These are phyloP conservation scores for Zymoseptoria passerinii DNA, from an alignment of 2,329 filamentous ascomycete genomes.

Conservation along the genomic window DNA sequence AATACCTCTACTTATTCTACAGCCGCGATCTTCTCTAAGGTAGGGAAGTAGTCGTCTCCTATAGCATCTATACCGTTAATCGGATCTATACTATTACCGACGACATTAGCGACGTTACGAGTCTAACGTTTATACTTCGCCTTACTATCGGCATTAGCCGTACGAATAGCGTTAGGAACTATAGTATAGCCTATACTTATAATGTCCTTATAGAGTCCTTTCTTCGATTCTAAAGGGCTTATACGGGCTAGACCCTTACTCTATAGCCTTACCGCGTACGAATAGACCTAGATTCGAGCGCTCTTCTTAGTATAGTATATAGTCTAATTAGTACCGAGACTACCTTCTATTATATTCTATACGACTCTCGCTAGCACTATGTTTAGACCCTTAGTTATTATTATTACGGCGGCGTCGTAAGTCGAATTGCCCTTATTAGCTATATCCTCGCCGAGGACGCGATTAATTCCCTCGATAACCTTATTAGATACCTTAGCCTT, in stretches of 20 bases:
- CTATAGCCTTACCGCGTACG: not conserved
- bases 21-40: too few species aligned
- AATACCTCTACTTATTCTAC: too few species aligned
- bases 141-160: not conserved
- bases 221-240: not conserved
- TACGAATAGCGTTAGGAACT: too few species aligned
- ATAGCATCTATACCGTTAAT: not conserved
- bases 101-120: not conserved
- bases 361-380: not conserved
- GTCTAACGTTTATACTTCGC: not conserved
- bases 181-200: not conserved
- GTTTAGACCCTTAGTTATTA: not conserved
- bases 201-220: not conserved
- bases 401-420: not conserved
- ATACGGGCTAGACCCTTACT: not conserved
- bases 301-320: constrained; percentile 2
- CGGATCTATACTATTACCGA: not conserved
- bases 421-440: constrained; percentile 1
- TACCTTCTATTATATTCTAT: not conserved
- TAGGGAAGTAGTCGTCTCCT: not conserved
- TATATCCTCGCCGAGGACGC: not conserved
- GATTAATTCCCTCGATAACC: not conserved
- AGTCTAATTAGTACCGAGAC: not conserved
- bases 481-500: not conserved
- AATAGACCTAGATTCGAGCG: not conserved